These are phyloP conservation scores for Camillea tinctor DNA, from an alignment of 2,329 filamentous ascomycete species.

Conservation along the genomic window DNA sequence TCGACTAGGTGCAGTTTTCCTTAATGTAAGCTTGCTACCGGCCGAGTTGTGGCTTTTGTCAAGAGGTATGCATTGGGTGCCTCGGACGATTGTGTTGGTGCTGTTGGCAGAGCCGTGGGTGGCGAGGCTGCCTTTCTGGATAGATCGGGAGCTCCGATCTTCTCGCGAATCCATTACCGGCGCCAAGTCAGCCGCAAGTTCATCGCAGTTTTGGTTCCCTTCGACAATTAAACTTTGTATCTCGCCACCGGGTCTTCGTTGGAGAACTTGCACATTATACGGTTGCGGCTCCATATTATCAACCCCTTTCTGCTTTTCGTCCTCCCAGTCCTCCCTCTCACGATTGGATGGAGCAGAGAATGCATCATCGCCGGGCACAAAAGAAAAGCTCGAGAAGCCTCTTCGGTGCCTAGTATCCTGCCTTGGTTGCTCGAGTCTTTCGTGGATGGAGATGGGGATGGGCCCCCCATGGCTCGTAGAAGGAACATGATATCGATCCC, in stretches of 20 bases:
- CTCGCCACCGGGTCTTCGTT: neutral
- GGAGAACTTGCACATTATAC: neutral
- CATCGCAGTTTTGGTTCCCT: neutral
- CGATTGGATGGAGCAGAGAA: neutral
- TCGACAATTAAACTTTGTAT: neutral
- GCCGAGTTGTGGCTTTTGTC: neutral
- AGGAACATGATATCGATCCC: neutral
- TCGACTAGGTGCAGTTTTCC: neutral
- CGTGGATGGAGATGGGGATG: neutral
- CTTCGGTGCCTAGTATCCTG: slow-evolving; percentile 7
- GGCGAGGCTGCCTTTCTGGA: neutral
- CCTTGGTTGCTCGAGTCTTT: neutral
- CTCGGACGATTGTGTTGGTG: slow-evolving; percentile 5
- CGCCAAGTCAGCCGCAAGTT: neutral
- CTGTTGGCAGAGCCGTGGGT: slow-evolving; percentile 5
- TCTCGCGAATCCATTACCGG: neutral
- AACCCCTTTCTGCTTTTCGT: neutral
- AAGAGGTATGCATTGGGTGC: neutral
- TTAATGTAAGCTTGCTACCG: neutral
- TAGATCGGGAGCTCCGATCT: neutral
- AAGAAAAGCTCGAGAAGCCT: slow-evolving; percentile 20
- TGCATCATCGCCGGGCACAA: slow-evolving; percentile 22
- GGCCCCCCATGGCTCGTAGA: neutral
- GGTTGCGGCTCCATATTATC: neutral
- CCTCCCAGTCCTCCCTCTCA: neutral